Conservation (phyloP, 108 stramenopile species). For the Parmales sp. region DNA sequence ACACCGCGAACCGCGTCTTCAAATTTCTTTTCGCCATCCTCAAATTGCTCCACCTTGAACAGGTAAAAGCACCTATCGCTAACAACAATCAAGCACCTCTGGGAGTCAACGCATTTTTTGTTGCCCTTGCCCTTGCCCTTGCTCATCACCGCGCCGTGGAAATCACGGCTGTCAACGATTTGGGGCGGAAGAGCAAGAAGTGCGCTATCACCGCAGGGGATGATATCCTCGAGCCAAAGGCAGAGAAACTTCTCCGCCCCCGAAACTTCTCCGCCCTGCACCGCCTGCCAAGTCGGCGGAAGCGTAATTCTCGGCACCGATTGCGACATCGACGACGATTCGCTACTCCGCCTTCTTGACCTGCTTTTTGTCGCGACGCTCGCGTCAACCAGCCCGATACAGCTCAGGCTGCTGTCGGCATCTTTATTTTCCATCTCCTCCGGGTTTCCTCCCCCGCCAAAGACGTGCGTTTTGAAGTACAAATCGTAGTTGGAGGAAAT, state of each 20-base stretch:
- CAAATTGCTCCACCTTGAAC: too few species aligned
- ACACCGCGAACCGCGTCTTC: too few species aligned
- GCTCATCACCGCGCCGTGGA: slow-evolving; percentile 61
- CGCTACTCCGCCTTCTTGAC: too few species aligned
- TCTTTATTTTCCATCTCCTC: too few species aligned
- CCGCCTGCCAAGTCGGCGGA: too few species aligned
- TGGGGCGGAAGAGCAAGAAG: background rate
- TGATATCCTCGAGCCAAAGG: slow-evolving; percentile 59
- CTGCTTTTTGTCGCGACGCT: too few species aligned
- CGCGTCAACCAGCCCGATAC: too few species aligned
- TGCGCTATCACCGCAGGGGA: slow-evolving; percentile 62
- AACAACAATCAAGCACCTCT: background rate
- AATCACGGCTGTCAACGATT: slow-evolving; percentile 28
- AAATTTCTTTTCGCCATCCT: too few species aligned
- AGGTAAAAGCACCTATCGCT: background rate
- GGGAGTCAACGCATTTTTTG: background rate
- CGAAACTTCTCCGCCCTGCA: background rate
- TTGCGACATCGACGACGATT: too few species aligned
- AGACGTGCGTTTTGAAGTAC: slow-evolving; percentile 60
- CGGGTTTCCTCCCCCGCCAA: too few species aligned
- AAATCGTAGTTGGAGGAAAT: slow-evolving; percentile 51
- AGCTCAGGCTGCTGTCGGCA: too few species aligned
- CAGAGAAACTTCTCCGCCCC: slow-evolving; percentile 47
- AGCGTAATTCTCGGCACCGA: too few species aligned
- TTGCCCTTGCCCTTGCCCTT: background rate